Evolutionary conservation across 148 eudicot genomes (phyloP), one percentile per base, ranked within the genome.

Genomic region (Talinum fruticosum): DNA sequence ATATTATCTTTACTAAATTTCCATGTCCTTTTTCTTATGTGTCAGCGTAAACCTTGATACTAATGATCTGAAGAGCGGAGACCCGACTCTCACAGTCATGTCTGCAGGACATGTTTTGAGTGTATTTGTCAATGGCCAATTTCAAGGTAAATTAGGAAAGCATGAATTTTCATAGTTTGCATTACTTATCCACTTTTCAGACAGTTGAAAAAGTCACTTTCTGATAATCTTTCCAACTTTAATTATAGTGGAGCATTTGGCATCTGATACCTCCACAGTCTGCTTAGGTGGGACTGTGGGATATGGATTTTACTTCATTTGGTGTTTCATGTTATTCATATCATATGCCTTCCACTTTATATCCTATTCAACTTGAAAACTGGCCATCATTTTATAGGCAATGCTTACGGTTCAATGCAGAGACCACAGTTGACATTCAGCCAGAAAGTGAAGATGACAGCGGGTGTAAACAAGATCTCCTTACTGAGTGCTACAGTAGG

Each of bases 101-200:
- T 94, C 98, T 37, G 90, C 98, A 28, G 98, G 98, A 29, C 95
- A 94, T 78, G 85, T 87, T 80, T 71, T 94, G 84, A 88, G 85
- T 47, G 93, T 90, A 49, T 94, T 89, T 75, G 78, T 92, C 80
- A 92, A 94, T 45, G 98, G 97, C 47, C 81, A 86, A 82, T 71
- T 80, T 71, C 77, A 88, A 82, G 97, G 98, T 94, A 79, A 23
- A 73, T 4, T 41, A 41, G 47, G 45, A 41, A 41, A 41, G 47
- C 47, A 41, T 41, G 47, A 41, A 41, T 41, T 41, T 41, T 6
- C 47, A 41, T 41, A 41, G 47, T 41, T 41, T 41, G 47, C 47
- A 10, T 41, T 14, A 41, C 47, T 41, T 41, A 41, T 41, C 12
- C 47, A 41, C 47, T 41, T 41, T 8, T 41, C 47, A 41, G 47